Base-by-base conservation (phyloP, 768 basidiomycete species). In the Trametes meyenii region DNA sequence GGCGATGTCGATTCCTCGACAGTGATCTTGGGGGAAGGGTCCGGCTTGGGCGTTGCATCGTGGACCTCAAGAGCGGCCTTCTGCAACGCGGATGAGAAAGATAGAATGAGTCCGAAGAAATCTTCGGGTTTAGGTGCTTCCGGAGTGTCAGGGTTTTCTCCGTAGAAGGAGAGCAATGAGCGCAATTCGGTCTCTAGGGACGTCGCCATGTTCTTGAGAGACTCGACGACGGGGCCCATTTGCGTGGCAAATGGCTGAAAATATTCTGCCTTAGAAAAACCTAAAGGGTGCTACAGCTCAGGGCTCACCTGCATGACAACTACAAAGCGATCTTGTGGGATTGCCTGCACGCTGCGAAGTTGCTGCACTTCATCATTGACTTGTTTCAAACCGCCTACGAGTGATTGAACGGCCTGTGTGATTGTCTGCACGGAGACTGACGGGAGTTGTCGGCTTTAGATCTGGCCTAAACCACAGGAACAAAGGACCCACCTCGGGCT, bases 71-170 rank as follows among this genome's bases (percentile, higher is more conserved):
- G 67, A 0, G 87, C 85, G 50, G 85, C 88, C 83, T 89, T 90
- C 83, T 87, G 86, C 19, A 95, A 77, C 0, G 84, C 84, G 0
- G 84, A 83, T 0, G 88, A 89, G 73, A 94, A 94, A 0, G 86
- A 83, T n/a, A 83, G 78, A 48, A 94, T 81, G 56, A 87, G 74
- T 0, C 81, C 83, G 67, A 97, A 96, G 70, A 97, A 86, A 63
- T 91, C 89, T 71, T 96, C 95, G 0, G 90, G 84, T 68, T 88
- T 92, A 2, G 82, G 80, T 0, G 85, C 78, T 16, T 92, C 85
- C 0, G 84, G 78, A 0, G 83, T 77, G 52, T 86, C 83, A 1
- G 85, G 82, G 55, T 80, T 79, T 71, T 96, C 93, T 5, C 94
- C 94, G 69, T 88, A 96, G 76, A 90, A 97, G 0, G 67, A 60